Evolutionary conservation across 139 green algal genomes (phyloP), one percentile per base, ranked within the genome.

Genomic region (Auxenochlorella pyrenoidosa): DNA sequence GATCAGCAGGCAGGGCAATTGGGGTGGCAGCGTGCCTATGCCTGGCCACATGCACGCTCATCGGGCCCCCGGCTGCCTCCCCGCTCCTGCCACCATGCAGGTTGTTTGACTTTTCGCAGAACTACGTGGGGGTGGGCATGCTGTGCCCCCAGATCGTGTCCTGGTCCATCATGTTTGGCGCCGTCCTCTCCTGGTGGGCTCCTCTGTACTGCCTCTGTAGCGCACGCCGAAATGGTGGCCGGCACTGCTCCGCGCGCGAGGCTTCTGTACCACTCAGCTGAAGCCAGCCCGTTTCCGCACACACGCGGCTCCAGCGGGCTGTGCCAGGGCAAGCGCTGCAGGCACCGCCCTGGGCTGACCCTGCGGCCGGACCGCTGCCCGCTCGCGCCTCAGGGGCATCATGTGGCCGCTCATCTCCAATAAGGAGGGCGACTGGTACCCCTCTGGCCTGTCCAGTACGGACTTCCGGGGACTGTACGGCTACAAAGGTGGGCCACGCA

Each of bases 381-480:
- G 12, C n/a, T 28, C 34, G 70, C n/a, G 38, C 70, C 34, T 43
- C 71, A 51, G 79, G 82, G 92, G 92, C 76, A 54, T 93, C 44
- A 89, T 92, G 59, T 93, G 90, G 92, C 92, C 92, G 1, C 58
- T 89, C 19, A 89, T 93, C 47, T 41, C 82, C n/a, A 77, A 63
- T 38, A 88, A 88, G n/a, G 76, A 38, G 73, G 92, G 90, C 19
- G 68, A 90, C 82, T 94, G 91, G 92, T 94, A 91, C 75, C 90
- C 90, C 0, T 76, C 89, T 22, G 88, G 86, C 24, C 83, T 91
- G 43, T 54, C 40, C 38, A 32, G 54, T 1, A 82, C 89, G 59
- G 75, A 89, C 77, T 93, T 94, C 84, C 71, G 75, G 2, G 92
- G 92, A 16, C 77, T 91, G 2, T 93, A 91, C 68, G 92, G 87